Evolutionary conservation across 2,329 filamentous ascomycete species (phyloP).

Genomic region (Beauveria caledonica): DNA sequence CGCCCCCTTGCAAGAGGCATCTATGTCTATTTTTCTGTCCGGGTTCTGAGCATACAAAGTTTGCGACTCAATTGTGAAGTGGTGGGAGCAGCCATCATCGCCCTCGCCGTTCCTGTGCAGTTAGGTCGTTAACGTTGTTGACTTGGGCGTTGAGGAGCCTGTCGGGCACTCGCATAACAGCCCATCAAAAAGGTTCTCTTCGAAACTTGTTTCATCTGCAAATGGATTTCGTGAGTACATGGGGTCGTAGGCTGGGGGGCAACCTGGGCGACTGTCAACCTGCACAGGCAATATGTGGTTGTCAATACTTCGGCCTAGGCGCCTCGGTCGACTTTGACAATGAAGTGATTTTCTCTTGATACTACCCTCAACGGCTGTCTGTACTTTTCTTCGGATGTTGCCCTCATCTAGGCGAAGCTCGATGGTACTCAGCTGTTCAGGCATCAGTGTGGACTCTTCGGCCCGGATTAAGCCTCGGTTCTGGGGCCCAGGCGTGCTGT

Average conservation of each 20-base stretch:
- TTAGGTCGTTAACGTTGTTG: neutral
- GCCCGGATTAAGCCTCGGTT: neutral
- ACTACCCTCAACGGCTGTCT: slow-evolving; percentile 23
- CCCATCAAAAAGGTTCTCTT: slow-evolving; percentile 30
- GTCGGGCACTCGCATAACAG: slow-evolving; percentile 28
- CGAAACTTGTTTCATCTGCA: slow-evolving; percentile 30
- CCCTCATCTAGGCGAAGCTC: slow-evolving; percentile 28
- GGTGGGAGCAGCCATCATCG: neutral
- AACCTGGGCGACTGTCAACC: neutral
- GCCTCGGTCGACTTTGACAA: slow-evolving; percentile 15
- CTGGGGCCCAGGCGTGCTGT: neutral
- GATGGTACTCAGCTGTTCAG: slow-evolving; percentile 20
- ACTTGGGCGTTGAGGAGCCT: slow-evolving; percentile 31
- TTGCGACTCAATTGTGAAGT: neutral
- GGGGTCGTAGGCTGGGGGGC: slow-evolving; percentile 15
- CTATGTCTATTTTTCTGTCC: too few species aligned
- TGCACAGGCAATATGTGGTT: too few species aligned
- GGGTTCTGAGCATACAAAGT: neutral
- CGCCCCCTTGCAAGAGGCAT: neutral
- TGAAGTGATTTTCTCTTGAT: slow-evolving; percentile 22
- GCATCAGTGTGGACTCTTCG: neutral
- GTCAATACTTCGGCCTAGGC: neutral
- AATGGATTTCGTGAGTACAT: slow-evolving; percentile 14
- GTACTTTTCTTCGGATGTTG: slow-evolving; percentile 27
- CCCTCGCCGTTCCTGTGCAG: neutral